Percentiles rank a stretch among this genome's conserved stretches.
Evolutionary conservation across 192 early-diverging fungal genomes (phyloP).

Genomic region (Coemansia sp.): DNA sequence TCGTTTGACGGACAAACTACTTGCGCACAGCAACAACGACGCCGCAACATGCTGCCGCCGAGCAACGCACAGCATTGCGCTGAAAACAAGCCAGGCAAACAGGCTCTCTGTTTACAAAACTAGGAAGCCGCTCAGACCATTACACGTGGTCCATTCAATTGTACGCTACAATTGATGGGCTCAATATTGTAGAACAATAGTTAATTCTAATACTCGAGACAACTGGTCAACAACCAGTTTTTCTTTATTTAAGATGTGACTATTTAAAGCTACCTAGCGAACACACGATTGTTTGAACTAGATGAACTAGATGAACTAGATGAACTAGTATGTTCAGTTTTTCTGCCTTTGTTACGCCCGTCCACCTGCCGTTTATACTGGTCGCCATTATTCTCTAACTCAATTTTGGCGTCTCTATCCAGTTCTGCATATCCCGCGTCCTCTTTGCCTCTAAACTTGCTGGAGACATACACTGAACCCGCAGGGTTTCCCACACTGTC

Average conservation of each 20-base stretch:
- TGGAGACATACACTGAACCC: slow-evolving; percentile 28
- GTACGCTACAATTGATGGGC: too few relatives aligned
- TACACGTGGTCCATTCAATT: too few relatives aligned
- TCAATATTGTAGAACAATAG: too few relatives aligned
- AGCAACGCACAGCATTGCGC: slow-evolving; percentile 64
- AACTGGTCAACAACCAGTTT: too few relatives aligned
- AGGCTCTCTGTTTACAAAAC: too few relatives aligned
- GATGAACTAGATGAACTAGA: too few relatives aligned
- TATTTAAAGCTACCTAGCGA: too few relatives aligned
- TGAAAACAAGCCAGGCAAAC: slow-evolving; percentile 77
- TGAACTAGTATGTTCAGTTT: not conserved
- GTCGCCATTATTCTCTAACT: not conserved
- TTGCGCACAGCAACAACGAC: slow-evolving; percentile 62
- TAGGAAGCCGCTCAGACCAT: too few relatives aligned
- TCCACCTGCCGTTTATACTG: slow-evolving; percentile 13
- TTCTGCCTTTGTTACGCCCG: slow-evolving; percentile 17
- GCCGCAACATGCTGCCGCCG: slow-evolving; percentile 57
- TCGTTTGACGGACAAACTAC: slow-evolving; percentile 76
- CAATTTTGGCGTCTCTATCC: not conserved
- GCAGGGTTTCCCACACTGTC: slow-evolving; percentile 14
- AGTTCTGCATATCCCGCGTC: slow-evolving; percentile 8
- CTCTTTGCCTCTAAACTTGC: slow-evolving; percentile 11
- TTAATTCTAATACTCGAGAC: too few relatives aligned
- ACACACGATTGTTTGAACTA: too few relatives aligned
- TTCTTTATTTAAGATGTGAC: too few relatives aligned